Conservation (phyloP, 768 basidiomycete genomes). For the Chiua virens region DNA sequence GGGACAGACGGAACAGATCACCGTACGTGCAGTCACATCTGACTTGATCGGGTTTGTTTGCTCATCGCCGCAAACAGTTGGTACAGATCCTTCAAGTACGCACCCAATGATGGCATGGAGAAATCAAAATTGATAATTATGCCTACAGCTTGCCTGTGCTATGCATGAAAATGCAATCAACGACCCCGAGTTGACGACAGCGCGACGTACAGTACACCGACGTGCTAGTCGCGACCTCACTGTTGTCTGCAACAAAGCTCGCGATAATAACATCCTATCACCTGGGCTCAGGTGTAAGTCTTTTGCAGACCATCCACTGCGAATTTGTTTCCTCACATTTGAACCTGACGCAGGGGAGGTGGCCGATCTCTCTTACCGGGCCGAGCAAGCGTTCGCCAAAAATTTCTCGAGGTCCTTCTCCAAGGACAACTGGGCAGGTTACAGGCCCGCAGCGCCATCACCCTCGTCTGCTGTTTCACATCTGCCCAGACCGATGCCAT, state of each 20-base stretch:
- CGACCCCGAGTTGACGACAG: slow-evolving; percentile 2
- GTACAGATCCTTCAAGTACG: slow-evolving; percentile 21
- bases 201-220: slow-evolving; percentile 6
- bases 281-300: slow-evolving; percentile 16
- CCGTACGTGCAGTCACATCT: slow-evolving; percentile 3
- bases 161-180: slow-evolving; percentile 27
- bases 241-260: neutral
- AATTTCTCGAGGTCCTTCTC: too few relatives aligned
- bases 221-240: slow-evolving; percentile 7
- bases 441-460: neutral
- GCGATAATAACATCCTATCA: neutral
- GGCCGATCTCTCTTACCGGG: neutral
- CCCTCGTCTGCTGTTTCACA: neutral
- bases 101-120: neutral
- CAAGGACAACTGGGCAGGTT: too few relatives aligned
- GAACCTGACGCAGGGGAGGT: slow-evolving; percentile 4
- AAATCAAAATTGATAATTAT: neutral
- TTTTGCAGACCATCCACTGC: neutral
- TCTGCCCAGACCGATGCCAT: neutral
- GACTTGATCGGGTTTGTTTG: neutral
- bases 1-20: slow-evolving; percentile 7
- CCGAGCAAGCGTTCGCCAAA: too few relatives aligned
- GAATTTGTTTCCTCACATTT: neutral
- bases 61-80: slow-evolving; percentile 15
- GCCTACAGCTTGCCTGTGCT: slow-evolving; percentile 18